Base-by-base conservation (phyloP, 2,329 filamentous ascomycete genomes). In the Leptographium flavum region DNA sequence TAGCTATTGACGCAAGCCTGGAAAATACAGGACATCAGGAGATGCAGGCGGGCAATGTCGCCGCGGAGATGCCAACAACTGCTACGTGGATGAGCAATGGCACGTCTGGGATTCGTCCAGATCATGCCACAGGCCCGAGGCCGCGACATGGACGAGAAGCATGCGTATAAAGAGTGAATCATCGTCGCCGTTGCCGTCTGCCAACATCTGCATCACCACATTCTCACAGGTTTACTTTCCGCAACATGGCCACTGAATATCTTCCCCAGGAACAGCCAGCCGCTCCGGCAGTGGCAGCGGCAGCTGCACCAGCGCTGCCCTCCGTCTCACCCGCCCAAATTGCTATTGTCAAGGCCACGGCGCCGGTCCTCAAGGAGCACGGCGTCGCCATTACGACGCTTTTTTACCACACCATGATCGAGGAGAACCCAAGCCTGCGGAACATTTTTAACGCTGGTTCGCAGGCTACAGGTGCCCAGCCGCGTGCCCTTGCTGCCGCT, bases 301-400 rank as follows among this genome's bases (percentile, higher is more conserved):
- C n/a, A 21, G 10, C 21, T 21, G n/a, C n/a, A n/a, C n/a, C n/a
- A n/a, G n/a, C 39, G n/a, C 9, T 2, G 10, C 39, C 11, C 7
- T 36, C 4, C 28, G 50, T 10, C 50, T 54, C 79, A 11, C 63
- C 71, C 23, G 65, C 71, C 32, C 83, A 90, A 65, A 70, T 81
- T 51, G 64, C 71, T 49, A 78, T 82, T 53, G 79, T 92, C 66
- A 88, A 87, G 62, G 70, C 83, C 32, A 90, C 84, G 2, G 82
- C 79, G 33, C 84, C 84, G 2, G 71, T 86, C 17, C 70, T 88
- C 8, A 71, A 76, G 51, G 67, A 77, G 49, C 74, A 87, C 58
- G 84, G 83, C 60, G 66, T 67, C 17, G 64, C 70, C 39, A 85
- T 88, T 60, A 87, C 82, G n/a, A 70, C 67, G 2, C 64, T 71